These are phyloP conservation scores for Brettanomyces naardenensis DNA, from an alignment of 805 yeast species.

Conservation along the genomic window DNA sequence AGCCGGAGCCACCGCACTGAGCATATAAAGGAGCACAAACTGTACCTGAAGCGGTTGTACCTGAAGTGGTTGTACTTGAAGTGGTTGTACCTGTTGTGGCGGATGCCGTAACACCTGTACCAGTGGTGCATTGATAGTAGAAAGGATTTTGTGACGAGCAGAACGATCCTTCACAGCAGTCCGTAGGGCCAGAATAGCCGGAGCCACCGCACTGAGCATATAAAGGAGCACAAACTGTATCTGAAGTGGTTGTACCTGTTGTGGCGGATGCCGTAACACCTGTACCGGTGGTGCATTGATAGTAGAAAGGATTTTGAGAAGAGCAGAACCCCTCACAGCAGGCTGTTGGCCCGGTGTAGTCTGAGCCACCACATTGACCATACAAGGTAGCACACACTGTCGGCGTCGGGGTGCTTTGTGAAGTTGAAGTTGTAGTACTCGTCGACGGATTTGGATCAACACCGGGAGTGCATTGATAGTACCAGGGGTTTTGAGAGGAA, in stretches of 20 bases:
- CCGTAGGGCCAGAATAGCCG: conserved; percentile 12
- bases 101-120: not conserved
- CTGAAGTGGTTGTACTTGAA: not conserved
- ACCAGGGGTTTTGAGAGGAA: conserved; percentile 16
- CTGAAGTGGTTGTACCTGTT: conserved; percentile 1
- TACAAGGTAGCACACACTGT: conserved; percentile 9
- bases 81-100: not conserved
- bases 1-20: conserved; percentile 21
- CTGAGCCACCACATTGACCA: conserved; percentile 20
- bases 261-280: not conserved
- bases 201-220: conserved; percentile 22
- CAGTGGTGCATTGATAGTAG: conserved; percentile 13
- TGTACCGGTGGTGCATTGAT: conserved; percentile 6
- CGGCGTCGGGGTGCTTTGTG: not conserved
- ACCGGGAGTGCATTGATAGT: conserved; percentile 10
- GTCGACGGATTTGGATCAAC: not conserved
- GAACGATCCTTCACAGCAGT: conserved; percentile 16
- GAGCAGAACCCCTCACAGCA: conserved; percentile 18
- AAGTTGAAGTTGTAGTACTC: not conserved
- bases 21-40: conserved; percentile 9
- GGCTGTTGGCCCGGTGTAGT: conserved; percentile 12
- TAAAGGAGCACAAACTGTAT: conserved; percentile 5
- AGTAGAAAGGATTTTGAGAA: conserved; percentile 18
- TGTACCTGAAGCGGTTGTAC: conserved; percentile 1
- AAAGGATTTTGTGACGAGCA: conserved; percentile 17